Evolutionary conservation across 345 rosid genomes (phyloP).

Genomic region (Excoecaria agallocha): DNA sequence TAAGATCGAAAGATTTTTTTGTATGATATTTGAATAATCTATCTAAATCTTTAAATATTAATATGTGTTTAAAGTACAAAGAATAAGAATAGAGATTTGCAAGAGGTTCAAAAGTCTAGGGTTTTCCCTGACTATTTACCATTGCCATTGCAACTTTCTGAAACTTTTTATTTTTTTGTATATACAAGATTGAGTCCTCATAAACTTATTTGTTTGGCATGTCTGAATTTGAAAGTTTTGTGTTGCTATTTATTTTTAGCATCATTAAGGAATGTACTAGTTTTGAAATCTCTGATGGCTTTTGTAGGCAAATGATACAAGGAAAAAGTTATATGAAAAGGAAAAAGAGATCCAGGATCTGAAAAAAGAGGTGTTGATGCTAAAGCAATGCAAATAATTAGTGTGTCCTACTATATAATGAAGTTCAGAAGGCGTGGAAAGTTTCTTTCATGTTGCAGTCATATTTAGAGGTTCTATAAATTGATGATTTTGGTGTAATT

Average conservation of each 20-base stretch:
- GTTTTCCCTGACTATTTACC: too few species aligned
- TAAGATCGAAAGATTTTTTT: too few species aligned
- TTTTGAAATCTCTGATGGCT: constrained; percentile 24
- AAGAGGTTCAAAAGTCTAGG: too few species aligned
- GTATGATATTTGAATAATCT: too few species aligned
- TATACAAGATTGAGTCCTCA: neutral
- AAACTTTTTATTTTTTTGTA: neutral
- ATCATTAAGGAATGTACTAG: constrained; percentile 2
- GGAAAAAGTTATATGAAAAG: constrained; percentile 75
- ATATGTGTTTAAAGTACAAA: too few species aligned
- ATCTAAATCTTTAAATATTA: too few species aligned
- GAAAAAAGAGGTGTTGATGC: constrained; percentile 70
- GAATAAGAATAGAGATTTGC: too few species aligned
- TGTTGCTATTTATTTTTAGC: neutral
- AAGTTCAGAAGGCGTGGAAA: constrained; percentile 99
- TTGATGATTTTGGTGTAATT: constrained; percentile 24
- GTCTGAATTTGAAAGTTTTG: neutral
- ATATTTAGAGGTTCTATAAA: constrained; percentile 74
- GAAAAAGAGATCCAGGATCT: constrained; percentile 80
- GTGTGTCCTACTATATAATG: constrained; percentile 80
- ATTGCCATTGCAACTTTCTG: too few species aligned
- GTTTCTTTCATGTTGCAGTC: constrained; percentile 85
- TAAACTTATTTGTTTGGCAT: constrained; percentile 1
- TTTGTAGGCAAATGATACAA: constrained; percentile 81
- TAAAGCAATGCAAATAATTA: constrained; percentile 89